Base-by-base conservation (phyloP, 1,284 basidiomycete genomes). In the Austroboletus niveus region DNA sequence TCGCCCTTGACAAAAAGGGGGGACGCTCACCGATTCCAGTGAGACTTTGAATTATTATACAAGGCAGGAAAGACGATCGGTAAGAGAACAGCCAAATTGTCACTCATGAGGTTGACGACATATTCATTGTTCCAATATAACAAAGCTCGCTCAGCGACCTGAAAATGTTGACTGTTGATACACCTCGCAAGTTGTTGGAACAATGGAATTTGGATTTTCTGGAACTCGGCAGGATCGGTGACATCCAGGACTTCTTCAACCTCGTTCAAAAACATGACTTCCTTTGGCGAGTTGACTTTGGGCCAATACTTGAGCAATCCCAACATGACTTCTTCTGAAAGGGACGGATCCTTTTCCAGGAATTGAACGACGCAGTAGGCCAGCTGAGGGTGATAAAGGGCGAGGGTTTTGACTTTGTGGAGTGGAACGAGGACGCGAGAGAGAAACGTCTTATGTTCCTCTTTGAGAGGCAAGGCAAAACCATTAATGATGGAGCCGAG, bases 41-140 rank as follows among this genome's bases (percentile, higher is more conserved):
- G 97, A 38, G 89, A 87, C 71, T 93, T 94, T 34, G 96, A 98
- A 72, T 98, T 99, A 48, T 89, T 91, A 71, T 98, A 98, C 59
- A 99, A 75, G 8, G 94, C 90, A n/a, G 95, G 93, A 76, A 99
- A 99, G 44, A 99, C 95, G 63, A 99, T 92, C 2, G 97, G 97
- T 42, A 99, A 77, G 57, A 99, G 86, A 54, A 88, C 74, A 17
- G 85, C 75, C 59, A 99, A 81, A 68, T 99, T 98, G 68, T 98
- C 94, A 70, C 94, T 94, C 89, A 99, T 99, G 48, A 99, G 82
- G 71, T 98, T 99, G 65, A 99, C 93, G 60, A 99, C 95, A 73
- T 99, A 99, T 75, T 99, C 97, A 74, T 99, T 99, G 75, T 99
- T 97, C 94, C 94, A 98, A 71, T 96, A 97, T 62, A 96, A 81